Evolutionary conservation across 2,329 filamentous ascomycete genomes (phyloP).

Genomic region (Daldinia sp.): DNA sequence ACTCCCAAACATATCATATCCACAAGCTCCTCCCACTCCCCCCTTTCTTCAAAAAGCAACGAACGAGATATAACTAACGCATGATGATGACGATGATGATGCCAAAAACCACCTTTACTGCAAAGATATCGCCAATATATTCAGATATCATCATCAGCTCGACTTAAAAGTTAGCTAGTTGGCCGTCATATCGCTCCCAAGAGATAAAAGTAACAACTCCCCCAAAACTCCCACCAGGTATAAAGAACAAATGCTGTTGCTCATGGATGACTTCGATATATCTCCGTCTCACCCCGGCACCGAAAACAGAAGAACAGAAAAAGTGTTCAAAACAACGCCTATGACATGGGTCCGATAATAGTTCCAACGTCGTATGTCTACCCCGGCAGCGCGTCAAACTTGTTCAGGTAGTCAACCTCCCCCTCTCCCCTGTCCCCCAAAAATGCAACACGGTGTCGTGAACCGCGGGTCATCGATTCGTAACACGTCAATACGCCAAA

Average conservation of each 20-base stretch:
- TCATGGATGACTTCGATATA: conserved; percentile 4
- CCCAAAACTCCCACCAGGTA: conserved; percentile 3
- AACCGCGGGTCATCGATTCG: conserved; percentile 30
- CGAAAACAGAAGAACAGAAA: background rate
- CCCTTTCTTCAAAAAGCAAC: too few species aligned
- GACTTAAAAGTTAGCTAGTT: background rate
- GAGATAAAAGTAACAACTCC: background rate
- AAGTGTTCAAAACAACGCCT: conserved; percentile 3
- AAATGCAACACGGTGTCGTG: conserved; percentile 18
- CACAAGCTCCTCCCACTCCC: too few species aligned
- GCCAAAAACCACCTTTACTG: conserved; percentile 6
- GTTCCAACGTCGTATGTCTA: conserved; percentile 18
- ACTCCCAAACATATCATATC: background rate
- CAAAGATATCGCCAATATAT: background rate
- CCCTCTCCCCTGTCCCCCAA: background rate
- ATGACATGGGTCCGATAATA: conserved; percentile 3
- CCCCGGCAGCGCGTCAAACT: conserved; percentile 14
- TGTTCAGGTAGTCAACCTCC: conserved; percentile 8
- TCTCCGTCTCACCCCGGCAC: background rate
- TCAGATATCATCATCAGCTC: background rate
- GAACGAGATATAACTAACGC: conserved; percentile 20
- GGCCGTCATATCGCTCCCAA: conserved; percentile 1
- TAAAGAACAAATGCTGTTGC: conserved; percentile 1
- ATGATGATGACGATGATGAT: background rate
- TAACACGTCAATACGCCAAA: conserved; percentile 33